Evolutionary conservation across 2,329 filamentous ascomycete species (phyloP).

Genomic region (Fusarium tuaranense): DNA sequence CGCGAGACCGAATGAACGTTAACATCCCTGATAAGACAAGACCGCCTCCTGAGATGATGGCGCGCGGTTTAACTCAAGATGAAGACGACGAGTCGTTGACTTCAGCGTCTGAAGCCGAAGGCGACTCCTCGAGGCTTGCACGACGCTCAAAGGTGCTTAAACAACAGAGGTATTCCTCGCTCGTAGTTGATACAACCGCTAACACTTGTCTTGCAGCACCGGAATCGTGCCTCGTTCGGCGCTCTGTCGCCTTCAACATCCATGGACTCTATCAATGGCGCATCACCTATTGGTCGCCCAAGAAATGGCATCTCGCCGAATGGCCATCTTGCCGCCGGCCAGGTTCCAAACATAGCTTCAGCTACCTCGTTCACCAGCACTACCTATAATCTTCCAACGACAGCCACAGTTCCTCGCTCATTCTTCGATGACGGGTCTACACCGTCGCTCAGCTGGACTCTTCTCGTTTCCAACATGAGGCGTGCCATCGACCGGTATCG

Average conservation of each 20-base stretch:
- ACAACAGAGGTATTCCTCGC: not conserved
- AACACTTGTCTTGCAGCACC: constrained; percentile 56
- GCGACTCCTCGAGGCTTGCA: constrained; percentile 75
- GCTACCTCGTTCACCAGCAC: constrained; percentile 73
- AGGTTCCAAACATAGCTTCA: constrained; percentile 65
- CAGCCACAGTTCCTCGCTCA: constrained; percentile 76
- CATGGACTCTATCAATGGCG: constrained; percentile 87
- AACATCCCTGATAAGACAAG: constrained; percentile 90
- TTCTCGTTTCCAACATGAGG: constrained; percentile 93
- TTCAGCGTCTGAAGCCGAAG: constrained; percentile 89
- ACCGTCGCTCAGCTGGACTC: constrained; percentile 86
- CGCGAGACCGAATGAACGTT: constrained; percentile 88
- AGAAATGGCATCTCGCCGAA: constrained; percentile 68
- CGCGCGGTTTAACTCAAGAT: constrained; percentile 81
- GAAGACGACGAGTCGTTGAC: constrained; percentile 89
- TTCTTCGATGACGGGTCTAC: constrained; percentile 92
- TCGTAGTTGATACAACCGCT: constrained; percentile 11
- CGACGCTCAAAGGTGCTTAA: constrained; percentile 74
- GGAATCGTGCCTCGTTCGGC: constrained; percentile 75
- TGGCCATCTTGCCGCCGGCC: constrained; percentile 50
- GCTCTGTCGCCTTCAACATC: constrained; percentile 88
- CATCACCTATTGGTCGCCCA: constrained; percentile 69
- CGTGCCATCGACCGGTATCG: constrained; percentile 89
- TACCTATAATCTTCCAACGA: constrained; percentile 67
- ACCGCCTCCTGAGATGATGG: constrained; percentile 91